Evolutionary conservation across 768 basidiomycete species (phyloP), one percentile per base, ranked within the genome.

Genomic region (Kwoniella europaea): DNA sequence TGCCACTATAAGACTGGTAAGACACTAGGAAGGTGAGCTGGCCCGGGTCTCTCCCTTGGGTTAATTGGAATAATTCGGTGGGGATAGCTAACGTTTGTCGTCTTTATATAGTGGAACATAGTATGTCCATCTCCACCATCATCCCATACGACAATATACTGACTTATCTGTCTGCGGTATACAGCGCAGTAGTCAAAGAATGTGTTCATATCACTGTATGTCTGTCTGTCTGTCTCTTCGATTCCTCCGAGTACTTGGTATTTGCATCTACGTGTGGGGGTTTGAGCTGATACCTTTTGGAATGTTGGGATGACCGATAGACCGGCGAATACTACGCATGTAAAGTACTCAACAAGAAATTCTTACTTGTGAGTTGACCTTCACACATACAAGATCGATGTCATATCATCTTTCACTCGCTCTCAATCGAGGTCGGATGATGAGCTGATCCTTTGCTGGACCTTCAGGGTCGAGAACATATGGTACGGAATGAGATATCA

Each of bases 261-360:
- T 0, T 7, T 7, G 16, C 16, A 12, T 62, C 13, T 22, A 27
- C 52, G 7, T 16, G 46, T 29, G 57, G 15, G 18, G n/a, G 42
- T 54, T 10, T 22, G 29, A 56, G 71, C 71, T 70, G 64, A 69
- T 54, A 22, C 4, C 35, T 35, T 35, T 9, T 35, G 35, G 7
- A 35, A 35, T 9, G 35, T 6, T 35, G 35, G 35, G 35, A 35
- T 59, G 5, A 44, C 6, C 16, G 43, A 46, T 43, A 91, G 86
- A 93, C 94, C 1, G 89, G 90, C 22, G 88, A 97, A 84, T 96
- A 95, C 85, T 98, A 91, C 86, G 97, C 96, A 22, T 98, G 95
- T 88, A 99, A 99, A 85, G 97, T 98, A 79, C 94, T 98, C 86
- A 98, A 96, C 89, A 98, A 98, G 88, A 94, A 95, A 71, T 81